Base-by-base conservation (phyloP, 2,329 filamentous ascomycete species). In the Aspergillus sp. region DNA sequence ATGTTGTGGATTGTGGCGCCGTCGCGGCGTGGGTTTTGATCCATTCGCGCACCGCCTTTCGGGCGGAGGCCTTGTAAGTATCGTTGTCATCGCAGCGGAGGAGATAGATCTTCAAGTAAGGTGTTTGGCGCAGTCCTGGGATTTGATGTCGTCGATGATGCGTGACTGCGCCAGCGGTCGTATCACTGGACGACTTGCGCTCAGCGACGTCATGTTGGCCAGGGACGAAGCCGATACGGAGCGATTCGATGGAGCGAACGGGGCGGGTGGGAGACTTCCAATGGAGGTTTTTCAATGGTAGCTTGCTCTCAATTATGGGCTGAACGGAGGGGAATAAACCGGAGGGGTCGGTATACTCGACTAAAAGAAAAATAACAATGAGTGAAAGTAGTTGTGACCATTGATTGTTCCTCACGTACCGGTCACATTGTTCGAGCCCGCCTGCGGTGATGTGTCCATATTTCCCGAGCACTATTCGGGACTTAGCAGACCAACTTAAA, bases 41-140 rank as follows among this genome's bases (percentile, higher is more conserved):
- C 93, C 93, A 98, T 52, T 97, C 90, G 40, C 88, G 81, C 31
- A 98, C 76, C 53, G 88, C 81, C 57, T 87, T 82, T 40, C 90
- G 79, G 6, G 88, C 83, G 9, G 81, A 81, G 2, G 80, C 74
- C 67, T 95, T 97, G 75, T 98, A 98, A 7, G 82, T 82, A 38
- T 98, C 94, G 59, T 90, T 95, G 62, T 98, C 93, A 69, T 97
- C 93, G 69, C 93, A 97, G 59, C 90, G 81, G 42, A 98, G 77
- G 2, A 98, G 72, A 45, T 90, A 85, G 6, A 98, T 72, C 65
- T 95, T 97, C 47, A 98, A 75, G 65, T 98, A 98, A 1, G 94
- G 90, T 1, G 91, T 97, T 49, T 88, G 87, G 33, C 91, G 85
- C 44, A 98, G 71, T 4, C 93, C 94, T 1, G 93, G 93, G 42